Conservation (phyloP, 1,284 basidiomycete genomes). For the Bondarzewia mesenterica region DNA sequence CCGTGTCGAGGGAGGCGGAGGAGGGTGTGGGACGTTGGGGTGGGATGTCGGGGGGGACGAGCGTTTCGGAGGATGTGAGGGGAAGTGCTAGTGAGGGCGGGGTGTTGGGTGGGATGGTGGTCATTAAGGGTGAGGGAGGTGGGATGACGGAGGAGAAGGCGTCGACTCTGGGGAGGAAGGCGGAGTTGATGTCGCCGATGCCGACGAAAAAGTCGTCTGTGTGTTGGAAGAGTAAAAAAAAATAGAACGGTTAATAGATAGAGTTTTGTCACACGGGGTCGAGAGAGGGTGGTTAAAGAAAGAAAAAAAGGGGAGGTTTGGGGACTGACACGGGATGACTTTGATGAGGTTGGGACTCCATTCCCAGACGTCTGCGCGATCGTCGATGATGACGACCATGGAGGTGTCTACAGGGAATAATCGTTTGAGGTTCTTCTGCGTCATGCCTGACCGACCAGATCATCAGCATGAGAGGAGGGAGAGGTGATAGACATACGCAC, state of each 20-base stretch:
- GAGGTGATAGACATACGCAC: slow-evolving; percentile 39
- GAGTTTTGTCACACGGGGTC: too few species aligned
- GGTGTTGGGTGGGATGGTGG: slow-evolving; percentile 7
- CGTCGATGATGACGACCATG: slow-evolving; percentile 99
- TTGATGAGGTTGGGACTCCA: slow-evolving; percentile 94
- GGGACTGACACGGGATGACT: slow-evolving; percentile 83
- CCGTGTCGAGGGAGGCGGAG: slow-evolving; percentile 6
- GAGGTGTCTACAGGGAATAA: slow-evolving; percentile 95
- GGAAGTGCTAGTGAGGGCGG: slow-evolving; percentile 4
- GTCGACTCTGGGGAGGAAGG: slow-evolving; percentile 78
- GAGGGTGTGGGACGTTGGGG: not conserved
- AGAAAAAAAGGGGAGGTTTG: not conserved
- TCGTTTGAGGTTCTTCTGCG: slow-evolving; percentile 85
- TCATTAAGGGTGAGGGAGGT: slow-evolving; percentile 17
- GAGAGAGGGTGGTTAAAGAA: not conserved
- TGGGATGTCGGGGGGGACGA: not conserved
- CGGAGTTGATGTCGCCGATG: slow-evolving; percentile 97
- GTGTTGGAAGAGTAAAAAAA: slow-evolving; percentile 1
- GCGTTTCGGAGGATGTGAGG: not conserved
- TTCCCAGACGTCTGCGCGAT: slow-evolving; percentile 96
- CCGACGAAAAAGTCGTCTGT: slow-evolving; percentile 96
- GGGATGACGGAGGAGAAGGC: slow-evolving; percentile 33
- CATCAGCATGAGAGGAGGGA: slow-evolving; percentile 4
- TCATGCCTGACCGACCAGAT: slow-evolving; percentile 49
- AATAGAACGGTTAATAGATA: slow-evolving; percentile 2